phyloP scores from a whole-genome alignment of 208 protist species.

The Angomonas ambiguus region DNA sequence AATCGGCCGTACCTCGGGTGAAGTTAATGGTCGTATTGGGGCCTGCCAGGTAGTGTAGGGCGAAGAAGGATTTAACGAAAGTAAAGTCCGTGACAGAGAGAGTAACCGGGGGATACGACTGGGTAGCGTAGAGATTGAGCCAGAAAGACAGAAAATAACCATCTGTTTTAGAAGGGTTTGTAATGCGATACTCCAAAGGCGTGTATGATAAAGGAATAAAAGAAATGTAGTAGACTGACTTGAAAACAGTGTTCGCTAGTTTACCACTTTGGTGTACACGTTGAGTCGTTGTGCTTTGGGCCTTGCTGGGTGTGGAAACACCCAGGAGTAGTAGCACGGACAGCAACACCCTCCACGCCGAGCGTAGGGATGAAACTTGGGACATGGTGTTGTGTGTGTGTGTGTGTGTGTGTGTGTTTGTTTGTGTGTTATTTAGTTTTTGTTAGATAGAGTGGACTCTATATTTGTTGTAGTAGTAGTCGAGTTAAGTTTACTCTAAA shows the following conservation, averaged over 20 bases:
- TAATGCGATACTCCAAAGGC: neutral
- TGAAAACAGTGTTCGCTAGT: neutral
- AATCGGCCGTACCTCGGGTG: neutral
- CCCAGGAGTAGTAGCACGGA: neutral
- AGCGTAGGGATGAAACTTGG: no score
- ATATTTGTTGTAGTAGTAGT: neutral
- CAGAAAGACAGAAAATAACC: no score
- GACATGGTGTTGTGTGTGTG: neutral
- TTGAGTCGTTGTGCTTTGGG: neutral
- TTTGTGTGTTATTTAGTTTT: neutral
- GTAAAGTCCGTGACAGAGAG: neutral
- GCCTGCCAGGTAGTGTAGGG: neutral
- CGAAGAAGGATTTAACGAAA: neutral
- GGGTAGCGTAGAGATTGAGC: no score
- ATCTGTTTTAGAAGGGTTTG: no score
- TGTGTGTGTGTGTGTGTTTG: no score
- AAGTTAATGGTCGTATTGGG: neutral
- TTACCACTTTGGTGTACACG: no score
- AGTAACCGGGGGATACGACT: neutral
- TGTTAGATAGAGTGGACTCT: neutral
- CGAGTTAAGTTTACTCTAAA: neutral
- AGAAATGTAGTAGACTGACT: neutral
- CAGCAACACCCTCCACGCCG: neutral
- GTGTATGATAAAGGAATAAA: no score
- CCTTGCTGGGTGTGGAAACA: neutral